Evolutionary conservation across 1,284 basidiomycete species (phyloP).

Genomic region (Leccinum fuscescens): DNA sequence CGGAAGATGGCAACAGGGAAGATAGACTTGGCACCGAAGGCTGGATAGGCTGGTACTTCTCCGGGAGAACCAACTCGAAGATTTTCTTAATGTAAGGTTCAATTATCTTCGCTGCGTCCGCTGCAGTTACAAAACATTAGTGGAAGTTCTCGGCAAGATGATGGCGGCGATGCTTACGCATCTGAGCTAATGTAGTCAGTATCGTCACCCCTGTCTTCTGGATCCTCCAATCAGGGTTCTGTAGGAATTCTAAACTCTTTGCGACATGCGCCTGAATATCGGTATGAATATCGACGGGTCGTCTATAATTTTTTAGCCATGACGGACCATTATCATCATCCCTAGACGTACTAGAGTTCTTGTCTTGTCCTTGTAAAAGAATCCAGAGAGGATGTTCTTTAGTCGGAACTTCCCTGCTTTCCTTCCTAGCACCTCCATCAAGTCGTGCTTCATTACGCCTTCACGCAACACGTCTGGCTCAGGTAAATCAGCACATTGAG

Average conservation of each 20-base stretch:
- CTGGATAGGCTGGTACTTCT: conserved; percentile 5
- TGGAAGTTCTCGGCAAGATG: background rate
- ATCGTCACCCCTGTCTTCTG: conserved; percentile 28
- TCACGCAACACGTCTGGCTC: conserved; percentile 17
- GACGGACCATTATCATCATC: background rate
- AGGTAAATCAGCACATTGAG: conserved; percentile 1
- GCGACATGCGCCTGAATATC: conserved; percentile 14
- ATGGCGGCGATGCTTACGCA: conserved; percentile 8
- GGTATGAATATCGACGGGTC: conserved; percentile 1
- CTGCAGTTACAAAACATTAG: conserved; percentile 9
- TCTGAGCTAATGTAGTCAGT: conserved; percentile 22
- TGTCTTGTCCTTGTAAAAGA: conserved; percentile 14
- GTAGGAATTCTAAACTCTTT: conserved; percentile 12
- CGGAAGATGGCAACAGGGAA: background rate
- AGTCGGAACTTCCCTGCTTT: conserved; percentile 13
- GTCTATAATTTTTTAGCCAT: background rate
- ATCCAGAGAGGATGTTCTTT: conserved; percentile 18
- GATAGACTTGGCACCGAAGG: background rate
- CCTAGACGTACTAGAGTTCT: background rate
- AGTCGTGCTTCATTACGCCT: conserved; percentile 9
- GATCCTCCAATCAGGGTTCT: conserved; percentile 9
- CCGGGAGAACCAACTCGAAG: conserved; percentile 20
- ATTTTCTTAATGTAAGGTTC: conserved; percentile 9
- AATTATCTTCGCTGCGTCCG: conserved; percentile 15
- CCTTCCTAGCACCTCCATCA: conserved; percentile 17